A percentile compares a stretch with the other conserved stretches of the same genome.
Conservation (phyloP, 1,139 yeast genomes). For the Geotrichum phurueaensis region DNA sequence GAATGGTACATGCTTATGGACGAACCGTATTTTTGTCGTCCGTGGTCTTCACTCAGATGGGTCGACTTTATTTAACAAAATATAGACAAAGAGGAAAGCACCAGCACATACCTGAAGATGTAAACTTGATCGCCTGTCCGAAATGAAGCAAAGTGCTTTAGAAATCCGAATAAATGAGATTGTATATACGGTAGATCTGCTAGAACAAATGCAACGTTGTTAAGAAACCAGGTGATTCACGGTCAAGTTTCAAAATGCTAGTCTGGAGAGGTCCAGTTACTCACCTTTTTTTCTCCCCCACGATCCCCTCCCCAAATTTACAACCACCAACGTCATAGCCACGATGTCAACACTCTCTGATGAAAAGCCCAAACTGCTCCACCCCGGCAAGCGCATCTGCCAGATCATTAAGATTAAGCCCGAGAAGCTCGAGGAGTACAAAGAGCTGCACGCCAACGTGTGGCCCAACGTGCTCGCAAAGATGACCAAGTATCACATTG, state of each 20-base stretch:
- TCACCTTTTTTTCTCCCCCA: neutral
- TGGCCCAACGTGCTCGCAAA: conserved; percentile 34
- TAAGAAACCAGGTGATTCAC: neutral
- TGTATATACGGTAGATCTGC: no score
- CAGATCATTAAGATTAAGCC: conserved; percentile 38
- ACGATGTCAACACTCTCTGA: neutral
- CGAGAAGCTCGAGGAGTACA: conserved; percentile 36
- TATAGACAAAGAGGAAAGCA: neutral
- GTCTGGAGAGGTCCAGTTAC: neutral
- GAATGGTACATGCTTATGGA: no score
- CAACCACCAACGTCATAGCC: neutral
- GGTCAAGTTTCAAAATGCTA: neutral
- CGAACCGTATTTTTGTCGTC: neutral
- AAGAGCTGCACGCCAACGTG: conserved; percentile 31
- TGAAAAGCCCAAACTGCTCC: neutral
- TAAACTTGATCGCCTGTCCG: neutral
- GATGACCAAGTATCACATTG: conserved; percentile 36
- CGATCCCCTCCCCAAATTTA: neutral
- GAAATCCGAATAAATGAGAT: no score
- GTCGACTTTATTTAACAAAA: neutral
- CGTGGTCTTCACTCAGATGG: neutral
- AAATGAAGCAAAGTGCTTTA: no score
- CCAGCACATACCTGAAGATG: neutral
- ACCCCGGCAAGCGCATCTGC: conserved; percentile 34
- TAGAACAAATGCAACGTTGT: neutral